phyloP scores from a whole-genome alignment of 2,329 filamentous ascomycete species.

The Venturia oleaginea region DNA sequence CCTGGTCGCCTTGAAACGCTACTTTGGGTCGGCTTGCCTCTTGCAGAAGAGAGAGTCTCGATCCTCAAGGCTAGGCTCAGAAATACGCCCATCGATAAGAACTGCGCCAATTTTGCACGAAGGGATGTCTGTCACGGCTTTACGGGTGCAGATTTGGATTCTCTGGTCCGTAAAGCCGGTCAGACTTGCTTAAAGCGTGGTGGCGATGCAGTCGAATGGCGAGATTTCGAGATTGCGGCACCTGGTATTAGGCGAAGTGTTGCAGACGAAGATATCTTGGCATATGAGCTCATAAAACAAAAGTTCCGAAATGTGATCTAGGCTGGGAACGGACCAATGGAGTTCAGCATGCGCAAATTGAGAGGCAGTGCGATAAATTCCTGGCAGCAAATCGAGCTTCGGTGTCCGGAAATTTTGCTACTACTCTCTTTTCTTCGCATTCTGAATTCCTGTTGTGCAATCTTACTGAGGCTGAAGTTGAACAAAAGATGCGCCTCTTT shows the following conservation, averaged over 20 bases:
- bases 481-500: too few relatives aligned
- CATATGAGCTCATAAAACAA: slow-evolving; percentile 46
- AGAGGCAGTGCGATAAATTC: background rate
- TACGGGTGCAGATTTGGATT: slow-evolving; percentile 58
- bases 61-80: slow-evolving; percentile 65
- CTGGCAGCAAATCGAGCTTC: background rate
- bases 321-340: background rate
- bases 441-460: background rate
- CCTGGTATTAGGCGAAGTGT: slow-evolving; percentile 41
- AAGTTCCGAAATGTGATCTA: slow-evolving; percentile 27
- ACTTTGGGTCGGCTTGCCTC: slow-evolving; percentile 84
- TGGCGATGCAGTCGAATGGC: slow-evolving; percentile 35
- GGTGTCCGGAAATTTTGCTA: background rate
- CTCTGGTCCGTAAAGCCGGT: slow-evolving; percentile 50
- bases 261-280: slow-evolving; percentile 46
- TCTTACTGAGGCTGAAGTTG: background rate
- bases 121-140: slow-evolving; percentile 62
- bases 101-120: slow-evolving; percentile 56
- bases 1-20: slow-evolving; percentile 80
- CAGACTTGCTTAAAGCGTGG: slow-evolving; percentile 45
- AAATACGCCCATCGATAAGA: slow-evolving; percentile 42
- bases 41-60: slow-evolving; percentile 67
- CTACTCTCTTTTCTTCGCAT: background rate
- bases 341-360: background rate
- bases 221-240: slow-evolving; percentile 38